Conservation (phyloP, 2,329 filamentous ascomycete species). For the Neofusicoccum ribis region DNA sequence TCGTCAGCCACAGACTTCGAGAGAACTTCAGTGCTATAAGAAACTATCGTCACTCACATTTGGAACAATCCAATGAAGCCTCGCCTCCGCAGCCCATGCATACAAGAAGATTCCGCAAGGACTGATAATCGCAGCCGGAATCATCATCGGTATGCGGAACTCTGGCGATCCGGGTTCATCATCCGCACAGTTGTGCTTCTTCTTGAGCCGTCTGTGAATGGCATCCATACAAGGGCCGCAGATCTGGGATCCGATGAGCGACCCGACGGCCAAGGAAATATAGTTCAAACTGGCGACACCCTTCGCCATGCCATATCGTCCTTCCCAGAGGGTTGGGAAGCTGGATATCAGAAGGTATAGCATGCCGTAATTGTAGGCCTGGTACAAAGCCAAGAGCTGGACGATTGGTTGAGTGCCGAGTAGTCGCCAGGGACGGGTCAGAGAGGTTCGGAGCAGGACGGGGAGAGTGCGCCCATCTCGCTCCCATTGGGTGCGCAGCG, state of each 20-base stretch:
- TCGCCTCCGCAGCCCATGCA: constrained; percentile 55
- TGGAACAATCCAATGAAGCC: constrained; percentile 55
- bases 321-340: constrained; percentile 60
- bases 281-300: constrained; percentile 66
- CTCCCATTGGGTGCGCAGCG: constrained; percentile 56
- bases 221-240: constrained; percentile 52
- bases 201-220: constrained; percentile 52
- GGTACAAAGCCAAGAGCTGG: constrained; percentile 56
- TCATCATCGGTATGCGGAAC: constrained; percentile 52
- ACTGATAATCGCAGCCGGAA: constrained; percentile 53
- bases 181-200: constrained; percentile 36
- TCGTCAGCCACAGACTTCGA: too few relatives aligned
- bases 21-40: neutral
- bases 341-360: constrained; percentile 65
- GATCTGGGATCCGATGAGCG: constrained; percentile 50
- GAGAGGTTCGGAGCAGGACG: constrained; percentile 35
- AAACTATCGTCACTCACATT: constrained; percentile 31
- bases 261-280: constrained; percentile 62
- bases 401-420: constrained; percentile 62
- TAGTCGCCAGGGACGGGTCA: constrained; percentile 58
- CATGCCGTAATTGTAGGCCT: constrained; percentile 61
- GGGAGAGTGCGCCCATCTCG: constrained; percentile 36
- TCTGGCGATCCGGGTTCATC: constrained; percentile 44
- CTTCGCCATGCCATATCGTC: constrained; percentile 55
- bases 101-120: constrained; percentile 59